Conservation (phyloP, 352 stramenopile species). For the Globisporangium paddicum region DNA sequence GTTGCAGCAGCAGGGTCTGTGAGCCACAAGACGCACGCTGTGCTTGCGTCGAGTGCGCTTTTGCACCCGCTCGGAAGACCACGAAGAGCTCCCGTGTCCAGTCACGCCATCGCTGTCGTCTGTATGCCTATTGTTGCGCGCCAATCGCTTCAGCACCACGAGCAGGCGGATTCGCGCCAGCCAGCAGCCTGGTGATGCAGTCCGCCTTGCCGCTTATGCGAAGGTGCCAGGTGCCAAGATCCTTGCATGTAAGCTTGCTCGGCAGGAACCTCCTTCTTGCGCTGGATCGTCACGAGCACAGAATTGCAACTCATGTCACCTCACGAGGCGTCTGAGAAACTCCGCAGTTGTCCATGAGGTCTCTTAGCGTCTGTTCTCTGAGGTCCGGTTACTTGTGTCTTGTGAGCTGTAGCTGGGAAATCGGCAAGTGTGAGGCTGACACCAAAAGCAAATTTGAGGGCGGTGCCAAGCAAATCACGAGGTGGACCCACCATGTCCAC, state of each 20-base stretch:
- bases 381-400: too few species aligned
- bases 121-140: not conserved
- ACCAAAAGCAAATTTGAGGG: too few species aligned
- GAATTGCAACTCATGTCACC: too few species aligned
- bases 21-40: not conserved
- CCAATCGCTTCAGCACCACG: not conserved
- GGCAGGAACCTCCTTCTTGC: not conserved
- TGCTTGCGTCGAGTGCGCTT: not conserved
- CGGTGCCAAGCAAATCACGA: not conserved
- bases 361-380: too few species aligned
- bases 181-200: not conserved
- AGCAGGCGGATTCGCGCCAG: not conserved
- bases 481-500: not conserved
- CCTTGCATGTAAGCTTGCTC: not conserved
- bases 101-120: not conserved
- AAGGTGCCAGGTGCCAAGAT: not conserved
- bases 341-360: not conserved
- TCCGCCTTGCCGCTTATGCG: not conserved
- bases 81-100: not conserved
- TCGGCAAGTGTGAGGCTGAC: not conserved
- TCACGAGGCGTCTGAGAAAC: constrained; percentile 1
- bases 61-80: not conserved
- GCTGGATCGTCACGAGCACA: not conserved
- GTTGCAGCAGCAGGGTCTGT: not conserved
- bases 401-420: not conserved